Percentiles rank a stretch among this genome's conserved stretches.
Evolutionary conservation across 345 rosid species (phyloP).

Genomic region (Laguncularia racemosa): DNA sequence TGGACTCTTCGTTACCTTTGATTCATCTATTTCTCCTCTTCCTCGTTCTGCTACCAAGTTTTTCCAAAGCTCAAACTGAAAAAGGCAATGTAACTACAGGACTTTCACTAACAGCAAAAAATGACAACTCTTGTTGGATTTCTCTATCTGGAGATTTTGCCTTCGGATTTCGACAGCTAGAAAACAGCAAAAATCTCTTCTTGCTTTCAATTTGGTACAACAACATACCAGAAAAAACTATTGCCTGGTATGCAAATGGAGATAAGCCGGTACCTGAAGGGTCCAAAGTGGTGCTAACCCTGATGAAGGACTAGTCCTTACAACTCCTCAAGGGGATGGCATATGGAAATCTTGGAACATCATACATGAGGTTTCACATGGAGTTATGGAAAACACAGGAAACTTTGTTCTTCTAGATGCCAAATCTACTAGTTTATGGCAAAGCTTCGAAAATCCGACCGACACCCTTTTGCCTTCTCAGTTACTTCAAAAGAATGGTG

Average conservation of each 20-base stretch:
- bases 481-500: conserved; percentile 1
- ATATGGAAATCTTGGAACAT: conserved; percentile 15
- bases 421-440: conserved; percentile 12
- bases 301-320: conserved; percentile 12
- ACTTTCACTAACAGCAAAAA: not conserved
- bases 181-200: conserved; percentile 7
- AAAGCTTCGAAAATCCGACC: conserved; percentile 23
- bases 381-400: conserved; percentile 19
- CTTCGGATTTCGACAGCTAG: conserved; percentile 21
- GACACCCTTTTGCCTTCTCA: conserved; percentile 36
- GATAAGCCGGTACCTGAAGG: conserved; percentile 7
- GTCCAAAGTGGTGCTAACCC: conserved; percentile 21
- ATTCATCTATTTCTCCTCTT: not conserved
- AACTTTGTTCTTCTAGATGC: conserved; percentile 17
- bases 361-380: conserved; percentile 5
- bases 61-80: not conserved
- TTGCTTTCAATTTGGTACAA: conserved; percentile 27
- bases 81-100: not conserved
- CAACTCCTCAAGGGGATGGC: conserved; percentile 14
- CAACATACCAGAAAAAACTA: conserved; percentile 17
- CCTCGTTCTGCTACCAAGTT: not conserved
- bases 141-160: conserved; percentile 26
- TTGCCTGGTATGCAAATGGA: conserved; percentile 25
- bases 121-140: conserved; percentile 13
- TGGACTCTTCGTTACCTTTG: no score